Evolutionary conservation across 1,284 basidiomycete species (phyloP), one percentile per base, ranked within the genome.

Genomic region (Trichosporon coremiiforme): DNA sequence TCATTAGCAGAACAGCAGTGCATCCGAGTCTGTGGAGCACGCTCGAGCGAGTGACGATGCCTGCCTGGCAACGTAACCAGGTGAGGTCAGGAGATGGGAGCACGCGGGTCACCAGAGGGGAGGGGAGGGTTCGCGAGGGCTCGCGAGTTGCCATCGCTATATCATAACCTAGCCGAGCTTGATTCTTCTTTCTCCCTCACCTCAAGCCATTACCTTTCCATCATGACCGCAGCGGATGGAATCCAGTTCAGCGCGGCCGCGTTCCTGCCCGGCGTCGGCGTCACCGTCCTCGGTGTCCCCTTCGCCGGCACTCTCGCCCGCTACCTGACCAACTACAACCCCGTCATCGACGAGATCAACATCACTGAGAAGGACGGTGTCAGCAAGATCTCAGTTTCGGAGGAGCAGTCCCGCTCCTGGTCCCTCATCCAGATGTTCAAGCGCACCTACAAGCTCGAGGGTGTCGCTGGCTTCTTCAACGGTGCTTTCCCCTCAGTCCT

Each of bases 291-390:
- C 57, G 57, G 57, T 31, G 57, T 60, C 57, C 57, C 57, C 57
- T 60, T 60, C 57, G 57, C 57, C 57, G 57, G 57, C 29, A 33
- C 29, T 4, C 57, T 60, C 57, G 57, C 57, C 29, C 57, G 57
- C 57, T 60, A 60, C 57, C 57, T 60, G 31, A 60, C 57, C 31
- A 60, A 60, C 57, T 60, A 60, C 57, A 60, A 60, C 57, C 57
- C 57, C 57, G 57, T 60, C 57, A 60, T 60, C 10, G 57, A 60
- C 57, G 57, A 60, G 57, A 60, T 60, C 57, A 15, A 33, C 31
- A 12, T 60, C 57, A 33, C 57, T 8, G 57, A 60, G 57, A 60
- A 60, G 57, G 35, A 33, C 57, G 57, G 57, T 31, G 57, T 35
- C 57, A 25, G 15, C 57, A 60, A 60, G 57, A 60, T 60, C 57